Conservation (phyloP, 2,329 filamentous ascomycete species). For the Myrmaecium sp. region DNA sequence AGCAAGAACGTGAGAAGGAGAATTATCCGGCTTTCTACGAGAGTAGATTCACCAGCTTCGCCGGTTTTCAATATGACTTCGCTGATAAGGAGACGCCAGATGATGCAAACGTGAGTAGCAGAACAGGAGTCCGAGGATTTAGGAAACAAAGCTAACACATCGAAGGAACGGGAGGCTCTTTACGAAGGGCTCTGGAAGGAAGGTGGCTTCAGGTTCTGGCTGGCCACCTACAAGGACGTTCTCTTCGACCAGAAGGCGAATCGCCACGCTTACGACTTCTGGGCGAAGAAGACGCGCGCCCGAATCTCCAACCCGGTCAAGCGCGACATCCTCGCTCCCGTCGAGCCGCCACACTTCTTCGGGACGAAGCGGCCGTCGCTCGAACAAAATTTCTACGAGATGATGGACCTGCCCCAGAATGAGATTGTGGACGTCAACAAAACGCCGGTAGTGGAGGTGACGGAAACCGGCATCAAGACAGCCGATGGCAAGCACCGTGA, state of each 20-base stretch:
- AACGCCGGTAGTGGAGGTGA: constrained; percentile 22
- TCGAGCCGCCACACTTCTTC: constrained; percentile 27
- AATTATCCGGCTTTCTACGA: constrained; percentile 33
- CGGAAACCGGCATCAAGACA: constrained; percentile 23
- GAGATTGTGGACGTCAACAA: constrained; percentile 26
- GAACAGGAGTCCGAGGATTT: neutral
- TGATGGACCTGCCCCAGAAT: constrained; percentile 26
- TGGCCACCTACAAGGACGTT: constrained; percentile 25
- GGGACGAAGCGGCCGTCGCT: constrained; percentile 30
- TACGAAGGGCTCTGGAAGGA: constrained; percentile 25
- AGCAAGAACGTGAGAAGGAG: constrained; percentile 30
- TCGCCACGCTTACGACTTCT: constrained; percentile 28
- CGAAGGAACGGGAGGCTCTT: constrained; percentile 26
- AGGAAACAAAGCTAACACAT: too few species aligned
- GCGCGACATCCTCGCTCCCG: constrained; percentile 28
- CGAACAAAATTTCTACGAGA: constrained; percentile 31
- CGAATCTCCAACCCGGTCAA: constrained; percentile 27
- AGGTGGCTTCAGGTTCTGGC: constrained; percentile 25
- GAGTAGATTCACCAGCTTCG: constrained; percentile 35
- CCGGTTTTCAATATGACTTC: constrained; percentile 42
- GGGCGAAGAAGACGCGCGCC: constrained; percentile 26
- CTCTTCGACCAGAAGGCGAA: constrained; percentile 26
- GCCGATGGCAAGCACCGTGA: constrained; percentile 23
- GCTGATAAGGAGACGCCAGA: constrained; percentile 36
- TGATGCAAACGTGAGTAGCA: too few species aligned